These are phyloP conservation scores for Diplotaxis tenuifolia DNA, from an alignment of 345 rosid genomes.

Conservation along the genomic window DNA sequence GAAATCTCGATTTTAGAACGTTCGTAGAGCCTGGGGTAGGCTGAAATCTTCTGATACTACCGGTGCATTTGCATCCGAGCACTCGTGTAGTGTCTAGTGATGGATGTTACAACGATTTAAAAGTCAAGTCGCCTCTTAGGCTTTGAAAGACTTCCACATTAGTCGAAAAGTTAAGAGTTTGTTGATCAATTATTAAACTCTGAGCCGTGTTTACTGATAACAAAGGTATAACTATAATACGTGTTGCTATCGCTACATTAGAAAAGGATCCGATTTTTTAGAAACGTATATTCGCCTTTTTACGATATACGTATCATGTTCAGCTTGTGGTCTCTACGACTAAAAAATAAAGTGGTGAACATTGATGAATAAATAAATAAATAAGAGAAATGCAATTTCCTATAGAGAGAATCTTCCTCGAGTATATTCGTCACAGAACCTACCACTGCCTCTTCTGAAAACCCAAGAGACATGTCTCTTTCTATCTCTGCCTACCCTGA, in stretches of 20 bases:
- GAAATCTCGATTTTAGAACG: background rate
- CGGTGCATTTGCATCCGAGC: background rate
- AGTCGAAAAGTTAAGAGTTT: too few relatives aligned
- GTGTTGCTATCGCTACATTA: background rate
- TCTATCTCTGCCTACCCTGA: background rate
- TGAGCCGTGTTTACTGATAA: too few relatives aligned
- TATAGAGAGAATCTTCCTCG: conserved; percentile 18
- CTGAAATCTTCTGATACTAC: background rate
- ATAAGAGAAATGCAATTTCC: conserved; percentile 5
- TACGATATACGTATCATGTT: background rate
- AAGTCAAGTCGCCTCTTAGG: too few relatives aligned
- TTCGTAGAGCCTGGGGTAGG: background rate
- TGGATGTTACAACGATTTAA: too few relatives aligned
- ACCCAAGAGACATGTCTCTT: conserved; percentile 28
- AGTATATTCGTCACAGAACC: conserved; percentile 12
- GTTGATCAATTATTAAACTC: too few relatives aligned
- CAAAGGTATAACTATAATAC: background rate
- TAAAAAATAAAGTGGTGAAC: conserved; percentile 1
- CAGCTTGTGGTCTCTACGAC: conserved; percentile 6
- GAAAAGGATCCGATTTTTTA: background rate
- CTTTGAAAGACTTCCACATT: too few relatives aligned
- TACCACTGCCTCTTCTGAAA: conserved; percentile 24
- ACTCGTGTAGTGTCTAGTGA: too few relatives aligned
- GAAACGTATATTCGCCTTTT: conserved; percentile 7
- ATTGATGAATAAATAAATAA: background rate